phyloP scores from a whole-genome alignment of 2,329 filamentous ascomycete species.

The Biscogniauxia marginata region DNA sequence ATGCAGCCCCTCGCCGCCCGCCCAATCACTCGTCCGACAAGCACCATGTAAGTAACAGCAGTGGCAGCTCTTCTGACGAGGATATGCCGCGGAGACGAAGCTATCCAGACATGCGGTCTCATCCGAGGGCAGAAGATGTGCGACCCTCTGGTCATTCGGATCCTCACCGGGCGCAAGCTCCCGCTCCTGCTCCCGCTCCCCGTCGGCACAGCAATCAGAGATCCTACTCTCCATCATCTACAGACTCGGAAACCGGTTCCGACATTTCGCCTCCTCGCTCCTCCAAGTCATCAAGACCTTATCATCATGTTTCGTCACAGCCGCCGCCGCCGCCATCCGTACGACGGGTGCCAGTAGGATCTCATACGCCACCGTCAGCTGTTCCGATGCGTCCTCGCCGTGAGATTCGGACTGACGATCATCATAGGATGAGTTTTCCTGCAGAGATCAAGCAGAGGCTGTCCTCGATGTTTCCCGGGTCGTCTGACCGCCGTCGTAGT shows the following conservation, averaged over 20 bases:
- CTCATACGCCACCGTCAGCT: conserved; percentile 14
- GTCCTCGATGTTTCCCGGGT: conserved; percentile 26
- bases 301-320: conserved; percentile 19
- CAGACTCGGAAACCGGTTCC: conserved; percentile 27
- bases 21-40: conserved; percentile 21
- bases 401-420: conserved; percentile 26
- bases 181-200: no score
- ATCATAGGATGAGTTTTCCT: conserved; percentile 26
- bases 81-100: conserved; percentile 46
- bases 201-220: conserved; percentile 30
- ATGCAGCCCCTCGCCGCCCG: conserved; percentile 23
- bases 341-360: conserved; percentile 22
- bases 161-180: conserved; percentile 23
- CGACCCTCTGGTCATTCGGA: conserved; percentile 20
- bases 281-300: conserved; percentile 18
- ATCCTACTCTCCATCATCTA: conserved; percentile 20
- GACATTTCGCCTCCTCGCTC: conserved; percentile 16
- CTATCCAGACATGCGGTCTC: conserved; percentile 49
- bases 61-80: conserved; percentile 40
- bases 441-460: conserved; percentile 30
- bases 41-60: conserved; percentile 30
- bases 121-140: conserved; percentile 30
- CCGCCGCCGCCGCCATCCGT: conserved; percentile 20
- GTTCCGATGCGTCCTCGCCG: conserved; percentile 21
- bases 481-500: conserved; percentile 29